Conservation (phyloP, 177 flowering plant genomes). For the Tripterygium wilfordii region DNA sequence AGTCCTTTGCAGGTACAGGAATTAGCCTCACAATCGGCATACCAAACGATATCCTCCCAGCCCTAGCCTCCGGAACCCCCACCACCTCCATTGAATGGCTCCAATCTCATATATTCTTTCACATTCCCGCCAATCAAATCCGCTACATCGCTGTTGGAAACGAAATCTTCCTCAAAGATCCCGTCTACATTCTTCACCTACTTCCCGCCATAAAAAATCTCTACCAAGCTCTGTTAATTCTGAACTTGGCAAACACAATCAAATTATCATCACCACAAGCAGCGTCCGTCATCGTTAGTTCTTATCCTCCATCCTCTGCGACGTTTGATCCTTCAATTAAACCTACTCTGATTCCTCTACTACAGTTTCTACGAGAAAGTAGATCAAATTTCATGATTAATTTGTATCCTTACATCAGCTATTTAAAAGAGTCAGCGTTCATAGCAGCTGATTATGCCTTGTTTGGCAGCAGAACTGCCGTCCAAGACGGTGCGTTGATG, state of each 20-base stretch:
- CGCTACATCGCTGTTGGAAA: constrained; percentile 46
- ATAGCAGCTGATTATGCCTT: constrained; percentile 33
- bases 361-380: constrained; percentile 25
- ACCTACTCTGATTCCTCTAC: constrained; percentile 19
- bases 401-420: constrained; percentile 42
- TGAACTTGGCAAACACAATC: constrained; percentile 18
- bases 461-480: constrained; percentile 14
- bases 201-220: constrained; percentile 40
- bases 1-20: constrained; percentile 32
- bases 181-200: constrained; percentile 22
- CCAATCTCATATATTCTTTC: constrained; percentile 23
- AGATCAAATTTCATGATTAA: constrained; percentile 40
- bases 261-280: constrained; percentile 42
- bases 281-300: constrained; percentile 24
- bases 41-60: constrained; percentile 40
- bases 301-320: constrained; percentile 42
- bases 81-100: constrained; percentile 27
- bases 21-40: constrained; percentile 41
- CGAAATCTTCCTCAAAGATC: constrained; percentile 34
- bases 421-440: constrained; percentile 12
- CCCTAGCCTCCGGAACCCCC: constrained; percentile 22
- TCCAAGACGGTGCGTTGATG: constrained; percentile 15
- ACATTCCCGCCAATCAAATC: constrained; percentile 25
- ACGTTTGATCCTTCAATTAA: constrained; percentile 23
- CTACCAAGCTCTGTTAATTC: constrained; percentile 28